A percentile compares a stretch with the other conserved stretches of the same genome.
Evolutionary conservation across 116 monocot genomes (phyloP).

Genomic region (Dioscorea cayenensis): DNA sequence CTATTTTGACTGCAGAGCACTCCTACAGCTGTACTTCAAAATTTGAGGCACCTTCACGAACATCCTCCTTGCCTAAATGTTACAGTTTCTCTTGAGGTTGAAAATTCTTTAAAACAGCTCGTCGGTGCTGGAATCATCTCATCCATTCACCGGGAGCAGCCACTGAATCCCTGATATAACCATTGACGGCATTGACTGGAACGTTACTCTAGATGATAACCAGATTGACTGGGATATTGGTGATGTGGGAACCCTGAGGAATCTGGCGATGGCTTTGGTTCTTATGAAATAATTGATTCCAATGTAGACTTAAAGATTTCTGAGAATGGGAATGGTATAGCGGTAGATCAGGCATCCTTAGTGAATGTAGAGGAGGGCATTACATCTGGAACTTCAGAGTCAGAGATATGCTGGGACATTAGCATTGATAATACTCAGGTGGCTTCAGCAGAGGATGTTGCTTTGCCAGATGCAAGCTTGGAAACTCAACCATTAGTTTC

Average conservation of each 20-base stretch:
- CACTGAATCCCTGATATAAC: slow-evolving; percentile 23
- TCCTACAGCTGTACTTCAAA: slow-evolving; percentile 41
- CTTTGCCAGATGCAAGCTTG: slow-evolving; percentile 13
- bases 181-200: slow-evolving; percentile 75
- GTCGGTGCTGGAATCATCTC: slow-evolving; percentile 10
- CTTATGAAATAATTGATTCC: slow-evolving; percentile 76
- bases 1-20: slow-evolving; percentile 45
- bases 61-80: slow-evolving; percentile 69
- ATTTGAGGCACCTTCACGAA: slow-evolving; percentile 62
- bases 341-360: slow-evolving; percentile 23
- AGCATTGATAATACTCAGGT: slow-evolving; percentile 58
- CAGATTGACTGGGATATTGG: slow-evolving; percentile 93
- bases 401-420: slow-evolving; percentile 90
- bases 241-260: slow-evolving; percentile 42
- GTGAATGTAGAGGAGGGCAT: slow-evolving; percentile 24
- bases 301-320: slow-evolving; percentile 38
- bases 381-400: slow-evolving; percentile 28
- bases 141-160: slow-evolving; percentile 12
- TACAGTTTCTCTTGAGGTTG: slow-evolving; percentile 49
- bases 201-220: slow-evolving; percentile 64
- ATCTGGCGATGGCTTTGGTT: slow-evolving; percentile 54
- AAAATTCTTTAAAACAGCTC: slow-evolving; percentile 38
- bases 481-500: slow-evolving; percentile 18
- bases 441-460: slow-evolving; percentile 33
- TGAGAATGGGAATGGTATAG: slow-evolving; percentile 28